These are phyloP conservation scores for Mycena maculata DNA, from an alignment of 768 basidiomycete genomes.

Conservation along the genomic window DNA sequence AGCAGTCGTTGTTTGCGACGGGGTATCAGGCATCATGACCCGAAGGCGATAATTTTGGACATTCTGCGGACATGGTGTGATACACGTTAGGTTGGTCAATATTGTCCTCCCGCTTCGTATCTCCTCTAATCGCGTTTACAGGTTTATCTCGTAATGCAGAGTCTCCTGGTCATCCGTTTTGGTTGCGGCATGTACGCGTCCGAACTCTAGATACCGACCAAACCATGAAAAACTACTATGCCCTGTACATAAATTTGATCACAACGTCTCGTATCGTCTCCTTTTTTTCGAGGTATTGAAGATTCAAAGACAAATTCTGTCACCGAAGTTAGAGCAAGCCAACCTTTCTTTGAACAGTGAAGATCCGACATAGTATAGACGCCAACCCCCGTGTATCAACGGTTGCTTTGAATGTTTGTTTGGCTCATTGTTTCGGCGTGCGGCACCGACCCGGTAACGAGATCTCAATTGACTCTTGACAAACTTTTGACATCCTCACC, in stretches of 20 bases:
- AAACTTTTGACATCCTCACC: not conserved
- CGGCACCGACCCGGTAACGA: too few relatives aligned
- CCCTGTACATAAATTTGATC: slow-evolving; percentile 15
- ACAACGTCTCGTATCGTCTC: slow-evolving; percentile 1
- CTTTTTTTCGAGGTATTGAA: not conserved
- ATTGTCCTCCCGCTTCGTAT: not conserved
- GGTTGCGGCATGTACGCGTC: slow-evolving; percentile 6
- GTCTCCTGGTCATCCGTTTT: not conserved
- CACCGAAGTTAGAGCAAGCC: too few relatives aligned
- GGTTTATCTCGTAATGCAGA: slow-evolving; percentile 20
- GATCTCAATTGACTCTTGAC: not conserved
- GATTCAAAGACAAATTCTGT: too few relatives aligned
- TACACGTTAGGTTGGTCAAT: slow-evolving; percentile 27
- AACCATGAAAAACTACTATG: slow-evolving; percentile 13
- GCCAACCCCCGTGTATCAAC: too few relatives aligned
- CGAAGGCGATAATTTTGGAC: not conserved
- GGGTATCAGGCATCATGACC: slow-evolving; percentile 23
- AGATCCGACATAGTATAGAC: too few relatives aligned
- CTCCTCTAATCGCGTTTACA: not conserved
- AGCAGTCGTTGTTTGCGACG: slow-evolving; percentile 32
- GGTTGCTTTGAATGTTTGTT: too few relatives aligned
- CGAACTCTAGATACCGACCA: slow-evolving; percentile 10
- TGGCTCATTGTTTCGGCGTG: too few relatives aligned
- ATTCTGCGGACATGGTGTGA: slow-evolving; percentile 12
- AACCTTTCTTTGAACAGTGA: too few relatives aligned